Percentiles rank a stretch among this genome's conserved stretches.
Conservation (phyloP, 176 grass and related monocot genomes). For the Oryza longistaminata region DNA sequence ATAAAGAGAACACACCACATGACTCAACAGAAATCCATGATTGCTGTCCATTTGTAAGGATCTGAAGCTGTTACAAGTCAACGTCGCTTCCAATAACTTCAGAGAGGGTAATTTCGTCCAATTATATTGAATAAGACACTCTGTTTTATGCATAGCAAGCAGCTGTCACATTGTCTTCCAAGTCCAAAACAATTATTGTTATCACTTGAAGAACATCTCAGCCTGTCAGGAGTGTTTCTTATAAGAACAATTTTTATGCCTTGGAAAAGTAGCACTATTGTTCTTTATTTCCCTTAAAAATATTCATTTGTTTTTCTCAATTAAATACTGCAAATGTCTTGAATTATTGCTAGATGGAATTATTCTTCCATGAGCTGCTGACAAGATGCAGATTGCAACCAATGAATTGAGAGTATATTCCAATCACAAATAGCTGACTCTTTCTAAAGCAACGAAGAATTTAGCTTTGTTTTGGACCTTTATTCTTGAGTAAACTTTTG, state of each 20-base stretch:
- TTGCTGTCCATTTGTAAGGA: not conserved
- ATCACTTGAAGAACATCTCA: not conserved
- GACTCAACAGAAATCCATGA: not conserved
- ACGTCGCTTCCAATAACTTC: not conserved
- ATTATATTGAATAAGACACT: slow-evolving; percentile 8
- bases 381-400: not conserved
- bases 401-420: slow-evolving; percentile 1
- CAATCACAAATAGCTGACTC: slow-evolving; percentile 18
- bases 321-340: not conserved
- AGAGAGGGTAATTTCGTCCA: not conserved
- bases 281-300: slow-evolving; percentile 4
- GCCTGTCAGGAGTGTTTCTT: too few relatives aligned
- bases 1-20: not conserved
- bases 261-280: not conserved
- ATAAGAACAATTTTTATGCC: slow-evolving; percentile 10
- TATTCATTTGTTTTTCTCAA: not conserved
- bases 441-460: not conserved
- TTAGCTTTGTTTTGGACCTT: not conserved
- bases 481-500: not conserved
- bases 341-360: slow-evolving; percentile 15
- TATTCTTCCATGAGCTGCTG: not conserved
- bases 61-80: not conserved
- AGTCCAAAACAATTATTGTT: not conserved
- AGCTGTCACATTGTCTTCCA: not conserved
- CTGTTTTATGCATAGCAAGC: slow-evolving; percentile 22